Base-by-base conservation (phyloP, 805 yeast genomes). In the Monosporozyma unispora region DNA sequence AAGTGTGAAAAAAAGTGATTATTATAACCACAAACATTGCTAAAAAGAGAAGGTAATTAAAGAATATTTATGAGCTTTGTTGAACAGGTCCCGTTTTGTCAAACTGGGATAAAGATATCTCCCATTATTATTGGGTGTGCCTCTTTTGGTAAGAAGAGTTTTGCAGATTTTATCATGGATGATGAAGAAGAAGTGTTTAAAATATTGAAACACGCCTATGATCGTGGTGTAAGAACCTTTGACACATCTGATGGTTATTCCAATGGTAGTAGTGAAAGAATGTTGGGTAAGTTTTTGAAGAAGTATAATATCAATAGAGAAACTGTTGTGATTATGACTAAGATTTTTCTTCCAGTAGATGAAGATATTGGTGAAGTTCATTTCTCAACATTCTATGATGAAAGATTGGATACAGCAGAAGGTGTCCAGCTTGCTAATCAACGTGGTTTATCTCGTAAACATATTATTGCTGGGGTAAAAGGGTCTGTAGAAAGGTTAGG, bases 81-180 rank as follows among this genome's bases (percentile, higher is more conserved):
- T 27, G 42, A 50, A 38, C 62, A 52, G 42, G 58, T 31, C 10
- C 10, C 16, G 12, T 31, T 31, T 31, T 4, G 14, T 7, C 27
- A 25, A 25, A 25, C 27, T 8, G 82, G 82, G 1, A 35, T 78
- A 38, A 69, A 70, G 52, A 67, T 78, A 40, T 73, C 81, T 38
- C 69, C 69, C 31, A 57, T 77, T 21, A 67, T 78, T 48, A 71
- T 77, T 10, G 83, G 82, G n/a, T 75, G 79, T 54, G 76, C 77
- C 82, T 62, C 76, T 2, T 75, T 62, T 54, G 81, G 82, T 10
- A 47, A 49, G 16, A 72, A 71, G 52, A 44, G 47, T 3, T 75
- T 76, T 76, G 67, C 68, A 1, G 69, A 68, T 11, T 75, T 77
- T 77, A 67, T 72, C 37, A 54, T 70, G 42, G 76, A 71, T 19